These are phyloP conservation scores for Erysimum cheiri DNA, from an alignment of 441 rosid genomes.

Conservation along the genomic window DNA sequence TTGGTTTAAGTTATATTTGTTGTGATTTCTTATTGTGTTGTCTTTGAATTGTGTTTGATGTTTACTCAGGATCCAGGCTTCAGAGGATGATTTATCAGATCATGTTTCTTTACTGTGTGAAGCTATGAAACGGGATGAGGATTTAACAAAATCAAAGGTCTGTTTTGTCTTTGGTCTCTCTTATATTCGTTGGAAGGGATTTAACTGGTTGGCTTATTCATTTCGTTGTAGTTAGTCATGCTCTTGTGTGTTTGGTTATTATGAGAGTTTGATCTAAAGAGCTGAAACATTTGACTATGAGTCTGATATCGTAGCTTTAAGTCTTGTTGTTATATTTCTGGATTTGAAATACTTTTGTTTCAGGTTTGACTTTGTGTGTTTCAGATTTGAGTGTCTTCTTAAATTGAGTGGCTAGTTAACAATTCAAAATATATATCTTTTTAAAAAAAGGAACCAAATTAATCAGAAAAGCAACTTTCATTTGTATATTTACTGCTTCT, in stretches of 20 bases:
- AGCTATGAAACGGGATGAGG: conserved; percentile 53
- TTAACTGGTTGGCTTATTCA: conserved; percentile 4
- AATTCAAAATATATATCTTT: background rate
- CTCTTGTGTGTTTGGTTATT: conserved; percentile 7
- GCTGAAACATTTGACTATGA: background rate
- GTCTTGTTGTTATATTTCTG: conserved; percentile 2
- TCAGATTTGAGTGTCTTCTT: background rate
- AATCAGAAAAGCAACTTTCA: background rate
- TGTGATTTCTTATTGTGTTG: conserved; percentile 15
- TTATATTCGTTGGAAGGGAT: conserved; percentile 13
- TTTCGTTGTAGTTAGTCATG: background rate
- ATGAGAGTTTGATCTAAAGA: conserved; percentile 6
- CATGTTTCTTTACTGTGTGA: conserved; percentile 48
- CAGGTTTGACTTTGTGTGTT: background rate
- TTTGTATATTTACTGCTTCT: conserved; percentile 6
- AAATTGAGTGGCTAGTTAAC: background rate
- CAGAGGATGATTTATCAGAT: conserved; percentile 48
- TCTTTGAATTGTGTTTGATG: background rate
- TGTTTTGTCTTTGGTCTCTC: conserved; percentile 15
- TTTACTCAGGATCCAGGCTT: conserved; percentile 45
- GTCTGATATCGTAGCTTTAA: background rate
- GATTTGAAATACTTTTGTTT: conserved; percentile 1
- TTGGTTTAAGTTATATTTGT: background rate
- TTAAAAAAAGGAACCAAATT: background rate
- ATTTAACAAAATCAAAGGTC: conserved; percentile 55